Evolutionary conservation across 1,139 yeast genomes (phyloP).

Genomic region (Candida freyschussii): DNA sequence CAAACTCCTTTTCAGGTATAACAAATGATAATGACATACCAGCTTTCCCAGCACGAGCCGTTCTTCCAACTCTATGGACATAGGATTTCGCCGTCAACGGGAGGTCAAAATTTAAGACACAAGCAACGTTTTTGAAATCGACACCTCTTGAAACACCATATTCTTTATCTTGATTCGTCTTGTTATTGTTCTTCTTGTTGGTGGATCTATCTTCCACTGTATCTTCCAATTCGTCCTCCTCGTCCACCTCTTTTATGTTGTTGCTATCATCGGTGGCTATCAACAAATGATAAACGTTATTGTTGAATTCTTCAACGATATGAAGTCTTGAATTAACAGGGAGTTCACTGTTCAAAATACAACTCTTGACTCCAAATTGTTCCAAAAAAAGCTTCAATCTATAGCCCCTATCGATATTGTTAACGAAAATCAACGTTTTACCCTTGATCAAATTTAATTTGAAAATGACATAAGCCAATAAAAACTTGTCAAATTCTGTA

Average conservation of each 20-base stretch:
- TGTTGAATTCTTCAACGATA: conserved; percentile 92
- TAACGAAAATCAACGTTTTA: conserved; percentile 85
- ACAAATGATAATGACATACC: conserved; percentile 96
- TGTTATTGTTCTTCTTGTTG: conserved; percentile 32
- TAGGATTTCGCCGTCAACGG: conserved; percentile 89
- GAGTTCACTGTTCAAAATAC: conserved; percentile 86
- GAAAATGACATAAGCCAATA: conserved; percentile 85
- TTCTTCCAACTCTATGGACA: conserved; percentile 93
- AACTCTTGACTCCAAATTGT: conserved; percentile 88
- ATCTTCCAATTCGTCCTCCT: conserved; percentile 36
- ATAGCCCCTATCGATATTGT: conserved; percentile 93
- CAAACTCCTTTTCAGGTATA: conserved; percentile 76
- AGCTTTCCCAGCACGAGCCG: conserved; percentile 95
- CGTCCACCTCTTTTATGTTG: conserved; percentile 50
- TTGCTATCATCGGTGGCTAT: conserved; percentile 94
- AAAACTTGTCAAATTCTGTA: conserved; percentile 85
- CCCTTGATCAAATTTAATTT: conserved; percentile 87
- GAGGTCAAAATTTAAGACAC: conserved; percentile 92
- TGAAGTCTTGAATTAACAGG: conserved; percentile 92
- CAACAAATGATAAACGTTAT: conserved; percentile 76
- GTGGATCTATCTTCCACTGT: conserved; percentile 20
- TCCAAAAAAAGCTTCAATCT: conserved; percentile 85
- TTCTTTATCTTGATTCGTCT: conserved; percentile 53
- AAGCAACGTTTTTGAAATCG: conserved; percentile 92
- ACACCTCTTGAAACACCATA: conserved; percentile 97